Conservation (phyloP, 1,284 basidiomycete species). For the Pterula multifida region DNA sequence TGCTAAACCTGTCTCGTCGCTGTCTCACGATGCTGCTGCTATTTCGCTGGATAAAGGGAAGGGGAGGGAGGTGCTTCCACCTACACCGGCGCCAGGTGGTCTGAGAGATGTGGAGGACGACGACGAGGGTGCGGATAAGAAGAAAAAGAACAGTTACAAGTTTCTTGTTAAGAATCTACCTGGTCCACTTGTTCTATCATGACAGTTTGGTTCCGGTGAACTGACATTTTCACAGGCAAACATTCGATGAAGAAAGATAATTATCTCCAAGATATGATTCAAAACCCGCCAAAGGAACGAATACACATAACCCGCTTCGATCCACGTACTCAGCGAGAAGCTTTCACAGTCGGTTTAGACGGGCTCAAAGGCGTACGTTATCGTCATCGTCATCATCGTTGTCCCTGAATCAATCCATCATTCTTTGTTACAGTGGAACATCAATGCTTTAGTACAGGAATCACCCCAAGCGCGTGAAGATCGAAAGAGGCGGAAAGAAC, state of each 20-base stretch:
- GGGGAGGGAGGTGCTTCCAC: slow-evolving; percentile 40
- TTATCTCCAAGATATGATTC: slow-evolving; percentile 52
- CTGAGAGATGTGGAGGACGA: slow-evolving; percentile 43
- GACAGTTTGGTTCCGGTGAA: neutral
- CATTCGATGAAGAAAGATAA: slow-evolving; percentile 77
- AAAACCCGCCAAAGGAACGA: slow-evolving; percentile 60
- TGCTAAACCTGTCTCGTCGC: slow-evolving; percentile 11
- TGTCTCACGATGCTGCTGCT: slow-evolving; percentile 12
- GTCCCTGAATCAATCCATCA: slow-evolving; percentile 10
- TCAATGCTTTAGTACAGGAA: slow-evolving; percentile 47
- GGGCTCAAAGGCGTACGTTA: slow-evolving; percentile 63
- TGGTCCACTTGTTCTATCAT: slow-evolving; percentile 31
- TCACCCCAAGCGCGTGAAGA: slow-evolving; percentile 69
- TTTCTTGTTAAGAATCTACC: slow-evolving; percentile 68
- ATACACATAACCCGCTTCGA: slow-evolving; percentile 56
- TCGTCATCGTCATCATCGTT: neutral
- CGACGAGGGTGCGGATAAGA: slow-evolving; percentile 55
- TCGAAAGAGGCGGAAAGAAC: slow-evolving; percentile 43
- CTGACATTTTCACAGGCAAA: slow-evolving; percentile 37
- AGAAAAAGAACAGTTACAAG: slow-evolving; percentile 62
- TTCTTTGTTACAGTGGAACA: slow-evolving; percentile 48
- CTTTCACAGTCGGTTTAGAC: slow-evolving; percentile 59
- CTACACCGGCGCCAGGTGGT: slow-evolving; percentile 23
- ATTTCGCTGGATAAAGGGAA: slow-evolving; percentile 43
- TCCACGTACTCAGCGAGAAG: slow-evolving; percentile 51